Percentiles rank a stretch among this genome's conserved stretches.
phyloP scores from a whole-genome alignment of 495 filamentous ascomycete species.

The Cryomyces minteri region DNA sequence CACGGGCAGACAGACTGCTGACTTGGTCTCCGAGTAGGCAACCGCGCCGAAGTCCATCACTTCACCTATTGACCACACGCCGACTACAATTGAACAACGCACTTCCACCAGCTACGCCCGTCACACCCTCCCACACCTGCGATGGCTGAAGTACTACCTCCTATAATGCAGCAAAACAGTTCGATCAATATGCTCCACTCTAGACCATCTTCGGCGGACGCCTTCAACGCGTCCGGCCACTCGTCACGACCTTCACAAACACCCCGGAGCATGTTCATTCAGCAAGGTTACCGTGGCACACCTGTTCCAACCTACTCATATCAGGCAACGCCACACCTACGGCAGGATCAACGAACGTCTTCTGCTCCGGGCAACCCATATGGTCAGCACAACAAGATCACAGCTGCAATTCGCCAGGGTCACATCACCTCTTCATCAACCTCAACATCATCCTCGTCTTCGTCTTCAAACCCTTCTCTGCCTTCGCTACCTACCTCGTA shows the following conservation, averaged over 20 bases:
- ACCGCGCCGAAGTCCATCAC: neutral
- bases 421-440: conserved; percentile 18
- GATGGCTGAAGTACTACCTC: conserved; percentile 26
- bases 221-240: conserved; percentile 17
- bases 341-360: conserved; percentile 46
- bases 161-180: conserved; percentile 16
- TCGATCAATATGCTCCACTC: conserved; percentile 21
- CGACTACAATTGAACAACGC: neutral
- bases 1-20: neutral
- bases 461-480: conserved; percentile 13
- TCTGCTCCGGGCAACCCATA: conserved; percentile 42
- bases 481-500: neutral
- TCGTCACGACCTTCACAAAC: conserved; percentile 11
- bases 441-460: conserved; percentile 17
- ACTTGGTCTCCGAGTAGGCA: neutral
- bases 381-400: conserved; percentile 25
- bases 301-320: conserved; percentile 75
- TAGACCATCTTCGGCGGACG: conserved; percentile 18
- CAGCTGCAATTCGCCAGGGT: conserved; percentile 8
- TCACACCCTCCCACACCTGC: neutral
- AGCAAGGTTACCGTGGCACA: conserved; percentile 43
- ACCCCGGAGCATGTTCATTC: conserved; percentile 12
- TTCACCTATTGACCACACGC: neutral
- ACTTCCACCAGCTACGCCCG: neutral
- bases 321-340: conserved; percentile 54